Percentiles rank a stretch among this genome's conserved stretches.
Evolutionary conservation across 768 basidiomycete genomes (phyloP).

Genomic region (Lactarius tabidus): DNA sequence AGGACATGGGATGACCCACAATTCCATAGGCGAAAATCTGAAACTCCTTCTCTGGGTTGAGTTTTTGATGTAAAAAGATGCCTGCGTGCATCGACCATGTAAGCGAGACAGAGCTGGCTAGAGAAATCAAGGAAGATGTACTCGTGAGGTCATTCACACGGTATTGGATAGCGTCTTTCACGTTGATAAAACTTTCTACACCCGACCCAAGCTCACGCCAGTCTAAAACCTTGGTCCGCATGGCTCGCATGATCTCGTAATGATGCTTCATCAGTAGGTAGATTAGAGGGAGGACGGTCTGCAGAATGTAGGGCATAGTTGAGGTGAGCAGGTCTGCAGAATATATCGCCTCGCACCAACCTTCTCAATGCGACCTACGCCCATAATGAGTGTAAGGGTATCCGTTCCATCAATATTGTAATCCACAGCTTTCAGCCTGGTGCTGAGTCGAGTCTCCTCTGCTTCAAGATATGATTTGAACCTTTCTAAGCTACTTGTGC

Average conservation of each 20-base stretch:
- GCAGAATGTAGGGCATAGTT: not conserved
- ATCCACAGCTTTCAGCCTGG: conserved; percentile 28
- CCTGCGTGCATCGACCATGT: conserved; percentile 6
- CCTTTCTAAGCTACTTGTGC: conserved; percentile 6
- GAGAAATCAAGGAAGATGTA: not conserved
- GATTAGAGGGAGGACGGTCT: conserved; percentile 23
- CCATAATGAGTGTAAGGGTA: conserved; percentile 30
- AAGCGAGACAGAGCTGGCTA: not conserved
- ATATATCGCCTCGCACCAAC: conserved; percentile 17
- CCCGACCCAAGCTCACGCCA: not conserved
- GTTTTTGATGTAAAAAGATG: conserved; percentile 26
- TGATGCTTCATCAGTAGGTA: conserved; percentile 25
- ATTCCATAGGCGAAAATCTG: conserved; percentile 27
- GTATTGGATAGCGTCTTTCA: not conserved
- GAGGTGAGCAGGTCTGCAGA: not conserved
- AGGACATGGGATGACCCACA: conserved; percentile 10
- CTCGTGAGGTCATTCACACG: conserved; percentile 14
- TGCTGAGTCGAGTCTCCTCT: conserved; percentile 29
- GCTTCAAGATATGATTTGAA: conserved; percentile 27
- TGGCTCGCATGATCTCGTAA: conserved; percentile 24
- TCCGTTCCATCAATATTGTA: conserved; percentile 33
- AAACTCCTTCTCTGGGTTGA: conserved; percentile 26
- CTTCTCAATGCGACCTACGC: conserved; percentile 31
- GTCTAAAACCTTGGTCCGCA: conserved; percentile 7
- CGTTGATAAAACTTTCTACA: not conserved